These are phyloP conservation scores for Leccinum fallax DNA, from an alignment of 1,284 basidiomycete genomes.

Conservation along the genomic window DNA sequence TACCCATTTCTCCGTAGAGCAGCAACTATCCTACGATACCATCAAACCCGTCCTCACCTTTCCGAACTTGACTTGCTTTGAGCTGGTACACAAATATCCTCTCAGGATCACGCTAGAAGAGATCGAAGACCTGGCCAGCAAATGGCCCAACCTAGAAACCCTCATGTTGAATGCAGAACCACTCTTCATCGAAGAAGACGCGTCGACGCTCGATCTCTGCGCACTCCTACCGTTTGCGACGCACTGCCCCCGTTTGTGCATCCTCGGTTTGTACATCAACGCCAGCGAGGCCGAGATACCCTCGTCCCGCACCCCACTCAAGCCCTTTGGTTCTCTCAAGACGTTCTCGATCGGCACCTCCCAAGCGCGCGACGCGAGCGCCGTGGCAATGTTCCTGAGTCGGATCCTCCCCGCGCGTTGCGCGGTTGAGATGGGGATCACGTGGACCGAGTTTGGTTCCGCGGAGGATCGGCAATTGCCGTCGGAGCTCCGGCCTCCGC, in stretches of 20 bases:
- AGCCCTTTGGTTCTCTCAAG: conserved; percentile 43
- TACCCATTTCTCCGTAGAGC: conserved; percentile 24
- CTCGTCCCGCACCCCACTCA: conserved; percentile 37
- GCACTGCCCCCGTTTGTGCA: conserved; percentile 52
- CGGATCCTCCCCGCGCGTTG: conserved; percentile 47
- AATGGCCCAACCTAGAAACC: conserved; percentile 51
- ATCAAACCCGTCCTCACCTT: conserved; percentile 53
- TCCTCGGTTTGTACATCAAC: conserved; percentile 56
- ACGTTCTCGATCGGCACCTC: conserved; percentile 54
- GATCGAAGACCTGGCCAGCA: conserved; percentile 50
- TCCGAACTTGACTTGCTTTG: conserved; percentile 48
- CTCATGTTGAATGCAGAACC: conserved; percentile 57
- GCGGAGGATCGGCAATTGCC: conserved; percentile 27
- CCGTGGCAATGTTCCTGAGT: conserved; percentile 56
- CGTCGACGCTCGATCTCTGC: conserved; percentile 47
- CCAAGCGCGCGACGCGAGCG: conserved; percentile 40
- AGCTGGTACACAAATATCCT: conserved; percentile 55
- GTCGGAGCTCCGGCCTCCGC: conserved; percentile 19
- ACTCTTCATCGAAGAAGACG: conserved; percentile 36
- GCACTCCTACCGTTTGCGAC: conserved; percentile 54
- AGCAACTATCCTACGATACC: conserved; percentile 46
- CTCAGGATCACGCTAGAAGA: conserved; percentile 49
- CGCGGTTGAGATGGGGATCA: conserved; percentile 43
- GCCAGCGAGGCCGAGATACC: conserved; percentile 10
- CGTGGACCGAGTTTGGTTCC: conserved; percentile 40